Percentiles rank a stretch among this genome's conserved stretches.
phyloP scores from a whole-genome alignment of 495 filamentous ascomycete species.

The Aspergillus wentii region DNA sequence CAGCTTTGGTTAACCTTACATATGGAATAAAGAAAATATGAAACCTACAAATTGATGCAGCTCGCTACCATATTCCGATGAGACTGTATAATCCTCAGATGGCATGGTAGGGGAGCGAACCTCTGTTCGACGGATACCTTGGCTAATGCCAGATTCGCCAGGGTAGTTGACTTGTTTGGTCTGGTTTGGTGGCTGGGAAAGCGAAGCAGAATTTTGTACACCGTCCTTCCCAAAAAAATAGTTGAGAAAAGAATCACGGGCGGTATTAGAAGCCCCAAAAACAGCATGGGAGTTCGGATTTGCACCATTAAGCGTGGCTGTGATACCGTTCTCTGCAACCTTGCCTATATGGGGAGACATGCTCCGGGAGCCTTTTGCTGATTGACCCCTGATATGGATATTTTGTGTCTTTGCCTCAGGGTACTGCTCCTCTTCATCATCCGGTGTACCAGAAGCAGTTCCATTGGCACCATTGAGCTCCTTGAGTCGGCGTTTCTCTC shows the following conservation, averaged over 20 bases:
- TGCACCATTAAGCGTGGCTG: slow-evolving; percentile 61
- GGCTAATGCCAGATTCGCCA: slow-evolving; percentile 74
- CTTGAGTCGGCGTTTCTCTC: slow-evolving; percentile 75
- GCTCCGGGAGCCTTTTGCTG: slow-evolving; percentile 60
- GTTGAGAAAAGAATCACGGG: slow-evolving; percentile 87
- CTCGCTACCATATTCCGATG: slow-evolving; percentile 43
- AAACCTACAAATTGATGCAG: slow-evolving; percentile 56
- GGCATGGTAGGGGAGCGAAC: slow-evolving; percentile 36
- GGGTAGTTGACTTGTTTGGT: slow-evolving; percentile 66
- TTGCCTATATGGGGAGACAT: slow-evolving; percentile 77
- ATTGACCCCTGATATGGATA: slow-evolving; percentile 55
- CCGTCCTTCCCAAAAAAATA: slow-evolving; percentile 99
- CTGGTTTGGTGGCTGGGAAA: slow-evolving; percentile 33
- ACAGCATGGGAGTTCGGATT: slow-evolving; percentile 59
- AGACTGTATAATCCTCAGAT: slow-evolving; percentile 35
- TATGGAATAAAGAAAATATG: background rate
- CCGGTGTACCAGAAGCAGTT: slow-evolving; percentile 58
- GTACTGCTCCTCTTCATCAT: slow-evolving; percentile 63
- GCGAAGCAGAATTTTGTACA: slow-evolving; percentile 33
- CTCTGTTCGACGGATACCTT: slow-evolving; percentile 76
- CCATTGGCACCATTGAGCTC: slow-evolving; percentile 77
- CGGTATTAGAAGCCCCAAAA: slow-evolving; percentile 49
- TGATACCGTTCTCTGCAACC: slow-evolving; percentile 52
- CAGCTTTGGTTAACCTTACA: too few species aligned
- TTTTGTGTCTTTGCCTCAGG: slow-evolving; percentile 42